phyloP scores from a whole-genome alignment of 2,329 filamentous ascomycete species.

The Talaromyces islandicus region DNA sequence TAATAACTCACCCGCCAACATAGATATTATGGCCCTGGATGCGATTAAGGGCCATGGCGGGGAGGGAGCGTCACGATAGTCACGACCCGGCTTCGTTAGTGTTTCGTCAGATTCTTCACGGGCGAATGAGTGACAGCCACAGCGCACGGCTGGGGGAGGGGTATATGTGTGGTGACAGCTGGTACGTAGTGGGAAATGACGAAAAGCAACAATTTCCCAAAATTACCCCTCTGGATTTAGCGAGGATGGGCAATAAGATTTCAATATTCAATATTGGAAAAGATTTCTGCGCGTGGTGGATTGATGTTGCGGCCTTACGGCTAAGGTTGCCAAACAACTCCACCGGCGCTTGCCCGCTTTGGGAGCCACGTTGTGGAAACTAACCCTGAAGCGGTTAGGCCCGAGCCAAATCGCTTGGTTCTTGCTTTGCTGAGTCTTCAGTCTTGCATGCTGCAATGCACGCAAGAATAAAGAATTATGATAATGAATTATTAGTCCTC shows the following conservation, averaged over 20 bases:
- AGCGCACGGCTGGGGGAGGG: neutral
- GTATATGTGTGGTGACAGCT: neutral
- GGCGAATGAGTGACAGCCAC: neutral
- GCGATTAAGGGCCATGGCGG: constrained; percentile 49
- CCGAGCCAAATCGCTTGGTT: neutral
- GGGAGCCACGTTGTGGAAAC: neutral
- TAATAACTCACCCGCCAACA: constrained; percentile 62
- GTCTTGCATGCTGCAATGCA: no score
- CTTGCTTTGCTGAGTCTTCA: no score
- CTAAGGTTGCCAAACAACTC: neutral
- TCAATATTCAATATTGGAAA: no score
- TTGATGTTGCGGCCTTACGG: neutral
- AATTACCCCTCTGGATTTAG: neutral
- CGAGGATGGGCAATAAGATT: neutral
- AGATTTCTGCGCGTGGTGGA: neutral
- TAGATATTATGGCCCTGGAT: constrained; percentile 67
- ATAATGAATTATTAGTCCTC: no score
- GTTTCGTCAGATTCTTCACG: neutral
- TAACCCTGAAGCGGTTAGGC: constrained; percentile 2
- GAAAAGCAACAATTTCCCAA: neutral
- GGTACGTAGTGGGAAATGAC: neutral
- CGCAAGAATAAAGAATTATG: no score
- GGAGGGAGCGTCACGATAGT: neutral
- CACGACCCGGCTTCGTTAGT: neutral
- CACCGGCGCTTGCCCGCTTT: neutral